A percentile compares a stretch with the other conserved stretches of the same genome.
Conservation (phyloP, 495 filamentous ascomycete species). For the Hypomontagnella monticulosa region DNA sequence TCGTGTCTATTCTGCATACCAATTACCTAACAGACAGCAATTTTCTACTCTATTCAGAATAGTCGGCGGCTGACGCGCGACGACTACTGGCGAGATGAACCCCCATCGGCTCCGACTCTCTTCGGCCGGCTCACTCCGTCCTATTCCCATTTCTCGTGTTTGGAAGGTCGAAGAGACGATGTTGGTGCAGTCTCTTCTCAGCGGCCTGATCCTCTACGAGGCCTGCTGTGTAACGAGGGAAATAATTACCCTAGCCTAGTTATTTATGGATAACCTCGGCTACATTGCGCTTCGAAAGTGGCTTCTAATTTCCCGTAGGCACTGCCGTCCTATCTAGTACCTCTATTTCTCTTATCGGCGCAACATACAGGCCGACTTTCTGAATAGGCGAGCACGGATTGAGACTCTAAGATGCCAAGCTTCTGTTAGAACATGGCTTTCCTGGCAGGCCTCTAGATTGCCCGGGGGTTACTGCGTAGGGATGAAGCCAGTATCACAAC, state of each 20-base stretch:
- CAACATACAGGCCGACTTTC: background rate
- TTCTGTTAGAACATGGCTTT: background rate
- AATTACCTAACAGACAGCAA: background rate
- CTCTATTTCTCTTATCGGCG: background rate
- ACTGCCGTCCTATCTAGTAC: background rate
- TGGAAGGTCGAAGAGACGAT: background rate
- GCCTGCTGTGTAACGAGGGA: constrained; percentile 33
- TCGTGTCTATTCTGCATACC: too few relatives aligned
- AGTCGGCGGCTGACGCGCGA: constrained; percentile 4
- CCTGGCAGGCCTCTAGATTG: background rate
- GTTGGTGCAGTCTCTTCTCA: background rate
- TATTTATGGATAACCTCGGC: background rate
- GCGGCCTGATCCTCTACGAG: constrained; percentile 8
- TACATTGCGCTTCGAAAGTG: background rate
- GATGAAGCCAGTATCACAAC: background rate
- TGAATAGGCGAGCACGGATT: background rate
- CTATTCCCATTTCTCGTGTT: background rate
- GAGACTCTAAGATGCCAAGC: background rate
- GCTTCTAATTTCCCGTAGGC: background rate
- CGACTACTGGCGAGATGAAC: constrained; percentile 3
- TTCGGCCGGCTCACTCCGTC: too few relatives aligned
- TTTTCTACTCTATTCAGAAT: background rate
- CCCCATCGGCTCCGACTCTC: background rate
- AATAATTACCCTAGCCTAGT: background rate
- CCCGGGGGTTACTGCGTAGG: constrained; percentile 4